Percentiles rank a stretch among this genome's conserved stretches.
phyloP scores from a whole-genome alignment of 2,329 filamentous ascomycete species.

The Talaromyces sp. region DNA sequence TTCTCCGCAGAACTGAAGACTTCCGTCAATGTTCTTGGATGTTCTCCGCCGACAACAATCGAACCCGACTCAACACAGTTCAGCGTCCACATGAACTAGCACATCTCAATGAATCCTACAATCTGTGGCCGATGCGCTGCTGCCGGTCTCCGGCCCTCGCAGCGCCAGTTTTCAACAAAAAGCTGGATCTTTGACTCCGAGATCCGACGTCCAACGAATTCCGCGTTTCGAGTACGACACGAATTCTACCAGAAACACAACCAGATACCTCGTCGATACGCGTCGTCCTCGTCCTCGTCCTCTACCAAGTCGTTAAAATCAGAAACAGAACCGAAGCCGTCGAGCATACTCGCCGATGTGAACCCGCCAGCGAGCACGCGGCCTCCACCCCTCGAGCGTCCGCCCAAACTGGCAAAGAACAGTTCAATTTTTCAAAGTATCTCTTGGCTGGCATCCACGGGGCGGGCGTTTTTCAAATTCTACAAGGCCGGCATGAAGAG shows the following conservation, averaged over 20 bases:
- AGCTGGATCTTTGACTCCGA: background rate
- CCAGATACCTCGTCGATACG: background rate
- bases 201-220: background rate
- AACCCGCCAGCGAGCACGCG: constrained; percentile 68
- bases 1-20: background rate
- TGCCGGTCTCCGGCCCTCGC: constrained; percentile 2
- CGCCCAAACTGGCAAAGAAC: constrained; percentile 29
- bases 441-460: constrained; percentile 40
- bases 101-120: constrained; percentile 8
- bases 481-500: constrained; percentile 81
- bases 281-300: background rate
- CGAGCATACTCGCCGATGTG: background rate
- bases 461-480: constrained; percentile 74
- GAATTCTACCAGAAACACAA: background rate
- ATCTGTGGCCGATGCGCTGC: constrained; percentile 11
- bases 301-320: background rate
- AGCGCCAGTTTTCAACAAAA: background rate
- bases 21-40: too few species aligned
- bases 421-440: background rate
- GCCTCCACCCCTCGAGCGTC: constrained; percentile 66
- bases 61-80: background rate
- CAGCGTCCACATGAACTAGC: background rate
- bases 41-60: background rate
- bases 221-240: background rate
- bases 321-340: background rate